Evolutionary conservation across 305 asterid species (phyloP).

Genomic region (Coffea humblotiana): DNA sequence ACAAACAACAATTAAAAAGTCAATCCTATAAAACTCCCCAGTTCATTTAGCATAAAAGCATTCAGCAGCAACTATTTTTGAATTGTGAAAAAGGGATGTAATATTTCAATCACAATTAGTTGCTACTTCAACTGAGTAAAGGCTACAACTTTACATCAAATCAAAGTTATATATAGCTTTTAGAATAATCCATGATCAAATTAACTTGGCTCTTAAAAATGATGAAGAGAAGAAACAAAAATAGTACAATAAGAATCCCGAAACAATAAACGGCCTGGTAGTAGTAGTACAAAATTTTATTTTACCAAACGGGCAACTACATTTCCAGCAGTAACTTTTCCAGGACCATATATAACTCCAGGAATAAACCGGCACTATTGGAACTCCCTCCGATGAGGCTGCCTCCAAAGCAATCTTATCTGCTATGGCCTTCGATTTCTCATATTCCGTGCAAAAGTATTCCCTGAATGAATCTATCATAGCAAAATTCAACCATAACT

Average conservation of each 20-base stretch:
- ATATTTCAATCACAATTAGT: too few species aligned
- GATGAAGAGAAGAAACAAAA: background rate
- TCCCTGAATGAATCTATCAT: conserved; percentile 61
- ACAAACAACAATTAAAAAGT: conserved; percentile 11
- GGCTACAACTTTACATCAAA: background rate
- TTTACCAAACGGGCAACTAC: conserved; percentile 69
- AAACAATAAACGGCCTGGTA: conserved; percentile 12
- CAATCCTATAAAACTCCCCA: conserved; percentile 14
- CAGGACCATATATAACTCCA: conserved; percentile 90
- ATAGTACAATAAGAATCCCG: background rate
- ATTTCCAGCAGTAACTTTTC: conserved; percentile 82
- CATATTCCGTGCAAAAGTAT: conserved; percentile 77
- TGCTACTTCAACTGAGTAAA: background rate
- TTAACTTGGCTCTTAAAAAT: background rate
- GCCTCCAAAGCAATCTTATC: conserved; percentile 84
- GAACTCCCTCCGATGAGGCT: conserved; percentile 63
- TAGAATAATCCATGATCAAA: background rate
- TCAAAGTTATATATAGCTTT: background rate
- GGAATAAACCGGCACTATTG: conserved; percentile 83
- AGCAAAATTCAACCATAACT: conserved; percentile 5
- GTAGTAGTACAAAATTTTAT: conserved; percentile 14
- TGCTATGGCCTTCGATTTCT: conserved; percentile 76
- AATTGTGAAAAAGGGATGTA: background rate
- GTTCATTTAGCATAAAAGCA: background rate
- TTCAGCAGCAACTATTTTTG: background rate